phyloP scores from a whole-genome alignment of 2,329 filamentous ascomycete genomes.

The Aureobasidium vineae region DNA sequence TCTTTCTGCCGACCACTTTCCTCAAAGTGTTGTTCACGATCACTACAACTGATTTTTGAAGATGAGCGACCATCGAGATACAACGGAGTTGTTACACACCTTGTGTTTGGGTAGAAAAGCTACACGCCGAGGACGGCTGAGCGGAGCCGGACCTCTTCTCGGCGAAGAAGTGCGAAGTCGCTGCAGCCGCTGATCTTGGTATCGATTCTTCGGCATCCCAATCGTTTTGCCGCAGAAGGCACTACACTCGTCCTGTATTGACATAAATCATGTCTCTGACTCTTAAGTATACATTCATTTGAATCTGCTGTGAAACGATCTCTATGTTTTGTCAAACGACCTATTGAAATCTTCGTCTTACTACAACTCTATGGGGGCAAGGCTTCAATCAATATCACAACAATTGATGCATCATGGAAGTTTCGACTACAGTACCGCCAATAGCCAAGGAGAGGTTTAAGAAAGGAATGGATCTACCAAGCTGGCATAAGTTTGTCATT shows the following conservation, averaged over 20 bases:
- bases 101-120: neutral
- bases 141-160: neutral
- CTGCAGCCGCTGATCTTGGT: slow-evolving; percentile 4
- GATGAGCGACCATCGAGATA: neutral
- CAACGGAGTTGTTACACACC: neutral
- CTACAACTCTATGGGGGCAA: neutral
- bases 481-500: slow-evolving; percentile 57
- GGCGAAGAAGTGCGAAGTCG: slow-evolving; percentile 18
- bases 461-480: neutral
- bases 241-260: neutral
- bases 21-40: neutral
- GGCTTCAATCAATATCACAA: neutral
- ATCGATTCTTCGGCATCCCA: neutral
- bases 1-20: neutral
- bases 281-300: neutral
- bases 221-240: neutral
- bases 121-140: neutral
- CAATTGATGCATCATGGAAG: neutral
- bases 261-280: slow-evolving; percentile 7
- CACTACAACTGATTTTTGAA: neutral
- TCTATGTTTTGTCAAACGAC: neutral
- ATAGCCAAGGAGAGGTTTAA: neutral
- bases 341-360: neutral
- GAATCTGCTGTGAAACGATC: neutral
- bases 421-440: neutral